Conservation (phyloP, 768 basidiomycete species). For the Melanogaster broomeanus region DNA sequence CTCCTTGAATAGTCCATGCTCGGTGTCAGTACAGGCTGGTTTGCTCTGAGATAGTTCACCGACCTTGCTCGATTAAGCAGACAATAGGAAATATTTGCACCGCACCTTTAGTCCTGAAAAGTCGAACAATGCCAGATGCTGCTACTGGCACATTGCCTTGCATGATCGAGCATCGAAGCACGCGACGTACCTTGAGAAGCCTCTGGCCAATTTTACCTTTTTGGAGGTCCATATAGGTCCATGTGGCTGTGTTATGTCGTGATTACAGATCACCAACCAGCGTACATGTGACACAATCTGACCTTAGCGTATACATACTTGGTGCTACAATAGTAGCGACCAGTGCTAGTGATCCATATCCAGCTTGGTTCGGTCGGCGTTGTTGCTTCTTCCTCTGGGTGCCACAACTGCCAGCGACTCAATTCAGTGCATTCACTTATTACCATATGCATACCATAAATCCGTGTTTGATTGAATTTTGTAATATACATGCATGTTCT, state of each 20-base stretch:
- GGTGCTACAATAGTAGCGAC: too few relatives aligned
- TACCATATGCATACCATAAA: too few relatives aligned
- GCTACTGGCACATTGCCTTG: conserved; percentile 1
- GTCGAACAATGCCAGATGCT: conserved; percentile 28
- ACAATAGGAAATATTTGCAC: conserved; percentile 28
- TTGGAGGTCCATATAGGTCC: conserved; percentile 46
- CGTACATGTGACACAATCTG: background rate
- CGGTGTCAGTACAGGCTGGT: background rate
- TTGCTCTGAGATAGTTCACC: background rate
- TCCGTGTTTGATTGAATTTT: too few relatives aligned
- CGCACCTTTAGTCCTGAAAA: conserved; percentile 19
- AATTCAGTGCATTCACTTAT: too few relatives aligned
- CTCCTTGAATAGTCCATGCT: background rate
- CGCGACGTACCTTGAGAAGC: conserved; percentile 13
- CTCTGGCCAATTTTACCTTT: conserved; percentile 21
- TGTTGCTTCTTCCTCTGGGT: too few relatives aligned
- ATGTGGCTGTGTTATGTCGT: conserved; percentile 39
- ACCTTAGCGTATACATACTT: too few relatives aligned
- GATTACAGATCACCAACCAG: background rate
- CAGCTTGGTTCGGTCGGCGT: too few relatives aligned
- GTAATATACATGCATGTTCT: too few relatives aligned
- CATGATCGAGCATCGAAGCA: too few relatives aligned
- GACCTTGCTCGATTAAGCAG: conserved; percentile 19
- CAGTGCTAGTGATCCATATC: too few relatives aligned
- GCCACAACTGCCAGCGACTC: too few relatives aligned